These are phyloP conservation scores for Gynandropsis gynandra DNA, from an alignment of 345 rosid species.

Conservation along the genomic window DNA sequence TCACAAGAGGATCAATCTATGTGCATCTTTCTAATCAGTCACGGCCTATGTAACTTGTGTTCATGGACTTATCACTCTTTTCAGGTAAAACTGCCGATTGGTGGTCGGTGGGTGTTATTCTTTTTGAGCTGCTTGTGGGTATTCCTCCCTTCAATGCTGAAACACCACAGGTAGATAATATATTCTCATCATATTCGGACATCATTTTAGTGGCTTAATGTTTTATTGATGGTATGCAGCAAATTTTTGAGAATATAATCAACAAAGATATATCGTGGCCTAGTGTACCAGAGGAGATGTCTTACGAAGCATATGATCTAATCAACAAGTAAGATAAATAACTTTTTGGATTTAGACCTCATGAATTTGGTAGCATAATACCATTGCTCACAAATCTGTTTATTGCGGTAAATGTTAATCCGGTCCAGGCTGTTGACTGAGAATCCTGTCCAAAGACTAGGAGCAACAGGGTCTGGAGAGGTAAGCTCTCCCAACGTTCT, in stretches of 20 bases:
- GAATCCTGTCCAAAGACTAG: constrained; percentile 84
- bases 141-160: constrained; percentile 93
- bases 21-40: background rate
- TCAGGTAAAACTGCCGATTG: constrained; percentile 94
- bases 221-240: constrained; percentile 42
- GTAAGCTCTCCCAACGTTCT: constrained; percentile 31
- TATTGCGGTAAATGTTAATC: constrained; percentile 7
- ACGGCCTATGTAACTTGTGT: constrained; percentile 10
- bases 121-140: constrained; percentile 87
- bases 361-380: background rate
- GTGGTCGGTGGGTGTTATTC: constrained; percentile 98
- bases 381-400: background rate
- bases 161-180: constrained; percentile 90
- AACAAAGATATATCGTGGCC: constrained; percentile 94
- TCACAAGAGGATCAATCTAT: constrained; percentile 1
- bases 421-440: constrained; percentile 71
- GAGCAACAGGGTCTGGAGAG: constrained; percentile 87
- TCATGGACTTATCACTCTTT: constrained; percentile 18
- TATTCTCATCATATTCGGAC: constrained; percentile 7
- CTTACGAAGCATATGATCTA: constrained; percentile 66
- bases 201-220: background rate
- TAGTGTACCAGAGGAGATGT: constrained; percentile 69
- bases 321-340: constrained; percentile 69
- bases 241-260: constrained; percentile 85
- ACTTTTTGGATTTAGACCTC: background rate